phyloP scores from a whole-genome alignment of 768 basidiomycete genomes.

The Boletus reticulatus region DNA sequence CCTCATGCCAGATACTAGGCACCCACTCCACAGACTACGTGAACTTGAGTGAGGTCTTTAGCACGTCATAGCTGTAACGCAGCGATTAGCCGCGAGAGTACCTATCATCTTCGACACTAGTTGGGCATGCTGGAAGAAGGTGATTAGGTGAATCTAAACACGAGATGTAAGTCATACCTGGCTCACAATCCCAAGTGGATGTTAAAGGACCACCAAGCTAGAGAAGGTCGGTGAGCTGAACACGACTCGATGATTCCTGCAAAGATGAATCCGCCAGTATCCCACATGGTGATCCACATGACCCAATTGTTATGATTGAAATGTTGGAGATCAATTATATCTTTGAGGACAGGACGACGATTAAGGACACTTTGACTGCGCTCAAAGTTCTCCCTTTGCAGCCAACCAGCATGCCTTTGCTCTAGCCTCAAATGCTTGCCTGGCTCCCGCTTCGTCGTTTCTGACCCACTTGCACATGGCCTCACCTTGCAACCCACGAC shows the following conservation, averaged over 20 bases:
- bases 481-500: slow-evolving; percentile 49
- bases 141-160: too few relatives aligned
- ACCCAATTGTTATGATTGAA: background rate
- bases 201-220: background rate
- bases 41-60: too few relatives aligned
- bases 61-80: too few relatives aligned
- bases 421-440: slow-evolving; percentile 40
- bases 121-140: too few relatives aligned
- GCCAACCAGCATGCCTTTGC: slow-evolving; percentile 44
- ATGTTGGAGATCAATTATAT: background rate
- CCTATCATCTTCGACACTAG: too few relatives aligned
- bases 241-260: background rate
- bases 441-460: slow-evolving; percentile 42
- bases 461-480: slow-evolving; percentile 45
- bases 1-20: too few relatives aligned
- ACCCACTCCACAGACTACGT: too few relatives aligned
- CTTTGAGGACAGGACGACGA: background rate
- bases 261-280: background rate
- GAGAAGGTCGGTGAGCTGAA: too few relatives aligned
- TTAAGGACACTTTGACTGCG: background rate
- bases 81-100: too few relatives aligned
- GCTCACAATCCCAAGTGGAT: too few relatives aligned
- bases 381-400: slow-evolving; percentile 34
- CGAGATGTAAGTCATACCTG: too few relatives aligned
- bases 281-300: background rate